Evolutionary conservation across 495 filamentous ascomycete species (phyloP), one percentile per base, ranked within the genome.

Genomic region (Penicillium soppii): DNA sequence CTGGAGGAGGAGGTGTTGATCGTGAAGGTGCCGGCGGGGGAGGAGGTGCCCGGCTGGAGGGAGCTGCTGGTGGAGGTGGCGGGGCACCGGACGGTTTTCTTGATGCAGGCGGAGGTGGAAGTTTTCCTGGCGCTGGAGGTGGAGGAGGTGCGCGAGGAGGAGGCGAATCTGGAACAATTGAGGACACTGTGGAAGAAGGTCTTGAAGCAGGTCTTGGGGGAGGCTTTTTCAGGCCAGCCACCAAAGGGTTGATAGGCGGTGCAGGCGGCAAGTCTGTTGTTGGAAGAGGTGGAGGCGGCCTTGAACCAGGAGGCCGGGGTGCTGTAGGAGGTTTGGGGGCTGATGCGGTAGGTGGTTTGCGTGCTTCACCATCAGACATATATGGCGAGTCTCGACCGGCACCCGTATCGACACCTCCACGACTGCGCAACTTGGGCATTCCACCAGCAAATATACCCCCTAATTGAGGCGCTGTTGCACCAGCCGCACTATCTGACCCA

Each of bases 381-480:
- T 96, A 94, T 45, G 88, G 79, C 19, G 90, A 82, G 39, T 86
- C 85, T 58, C 76, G 81, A 61, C 76, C 86, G 56, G 90, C 91
- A 66, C 92, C 92, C 10, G 94, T 97, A 68, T 95, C 84, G 47
- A 98, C 76, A 17, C 92, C 94, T 21, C 88, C 91, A 9, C 89
- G 84, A 71, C 91, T 96, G 66, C 87, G 85, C 54, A 98, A 62
- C 72, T 96, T 97, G 3, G 94, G 94, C 78, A 97, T 97, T 25
- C 92, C 95, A 25, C 91, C 91, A 7, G 90, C 91, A 61, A 98
- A 95, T 21, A 98, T 69, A 4, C 95, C 94, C 7, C 77, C 92
- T 27, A 98, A 66, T 63, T 97, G 94, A 23, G 90, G 82, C 19
- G 84, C 70, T 21, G 82, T 78, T 27, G 75, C 66, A 8, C 67